Evolutionary conservation across 140 eudicot species (phyloP).

Genomic region (Eryngium alpinum): DNA sequence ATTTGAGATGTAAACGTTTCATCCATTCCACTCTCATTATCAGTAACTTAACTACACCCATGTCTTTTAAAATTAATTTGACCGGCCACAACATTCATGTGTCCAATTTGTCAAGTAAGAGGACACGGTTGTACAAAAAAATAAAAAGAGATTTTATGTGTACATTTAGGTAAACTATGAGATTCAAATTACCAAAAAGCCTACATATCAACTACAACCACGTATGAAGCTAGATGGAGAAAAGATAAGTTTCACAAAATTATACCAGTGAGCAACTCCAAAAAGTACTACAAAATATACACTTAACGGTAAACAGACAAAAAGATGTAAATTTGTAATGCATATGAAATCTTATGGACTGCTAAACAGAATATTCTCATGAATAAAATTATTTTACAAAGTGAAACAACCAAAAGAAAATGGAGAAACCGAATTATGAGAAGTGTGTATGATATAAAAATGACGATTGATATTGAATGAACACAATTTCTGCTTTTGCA

Average conservation of each 20-base stretch:
- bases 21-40: no score
- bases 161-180: no score
- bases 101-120: no score
- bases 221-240: no score
- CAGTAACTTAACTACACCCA: no score
- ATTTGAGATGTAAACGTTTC: no score
- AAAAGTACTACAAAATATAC: background rate
- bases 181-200: no score
- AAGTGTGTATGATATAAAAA: background rate
- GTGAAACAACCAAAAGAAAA: conserved; percentile 1
- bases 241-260: background rate
- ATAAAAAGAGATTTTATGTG: no score
- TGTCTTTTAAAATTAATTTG: no score
- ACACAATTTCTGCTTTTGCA: conserved; percentile 55
- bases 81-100: no score
- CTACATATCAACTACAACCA: no score
- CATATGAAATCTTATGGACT: conserved; percentile 2
- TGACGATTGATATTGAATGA: conserved; percentile 49
- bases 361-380: background rate
- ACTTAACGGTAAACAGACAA: background rate
- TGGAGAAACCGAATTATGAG: background rate
- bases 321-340: background rate
- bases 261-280: background rate
- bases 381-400: background rate
- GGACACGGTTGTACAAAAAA: no score